Conservation (phyloP, 2,329 filamentous ascomycete species). For the Paraphoma chrysanthemicola region DNA sequence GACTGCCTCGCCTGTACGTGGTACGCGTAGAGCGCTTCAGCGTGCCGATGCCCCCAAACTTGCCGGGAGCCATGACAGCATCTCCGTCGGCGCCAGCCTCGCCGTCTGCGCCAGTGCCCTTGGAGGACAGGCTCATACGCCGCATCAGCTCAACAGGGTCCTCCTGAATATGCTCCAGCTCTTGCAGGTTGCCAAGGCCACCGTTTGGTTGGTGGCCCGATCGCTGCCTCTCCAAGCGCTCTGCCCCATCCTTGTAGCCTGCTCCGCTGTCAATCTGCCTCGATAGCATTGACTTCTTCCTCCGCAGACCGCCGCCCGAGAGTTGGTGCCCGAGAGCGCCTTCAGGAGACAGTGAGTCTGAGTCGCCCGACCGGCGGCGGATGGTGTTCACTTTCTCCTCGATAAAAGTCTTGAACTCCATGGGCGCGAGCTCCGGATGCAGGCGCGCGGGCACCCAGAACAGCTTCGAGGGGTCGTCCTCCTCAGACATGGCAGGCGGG, state of each 20-base stretch:
- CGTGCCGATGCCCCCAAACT: slow-evolving; percentile 75
- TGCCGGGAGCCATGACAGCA: slow-evolving; percentile 82
- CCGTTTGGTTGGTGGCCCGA: slow-evolving; percentile 63
- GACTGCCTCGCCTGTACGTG: slow-evolving; percentile 86
- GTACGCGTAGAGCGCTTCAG: slow-evolving; percentile 90
- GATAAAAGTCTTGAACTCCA: slow-evolving; percentile 95
- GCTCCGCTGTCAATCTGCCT: slow-evolving; percentile 82
- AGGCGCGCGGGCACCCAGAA: slow-evolving; percentile 96
- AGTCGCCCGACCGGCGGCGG: slow-evolving; percentile 76
- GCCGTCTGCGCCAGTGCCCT: slow-evolving; percentile 49
- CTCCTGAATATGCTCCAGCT: slow-evolving; percentile 81
- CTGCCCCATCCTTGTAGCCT: slow-evolving; percentile 83
- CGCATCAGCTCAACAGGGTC: slow-evolving; percentile 77
- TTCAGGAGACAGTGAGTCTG: slow-evolving; percentile 67
- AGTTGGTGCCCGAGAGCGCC: slow-evolving; percentile 60
- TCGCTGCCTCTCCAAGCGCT: slow-evolving; percentile 75
- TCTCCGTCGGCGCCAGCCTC: slow-evolving; percentile 57
- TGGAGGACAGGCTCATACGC: slow-evolving; percentile 66
- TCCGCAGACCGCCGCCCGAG: slow-evolving; percentile 68
- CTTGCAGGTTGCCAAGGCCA: slow-evolving; percentile 63
- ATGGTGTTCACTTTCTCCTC: slow-evolving; percentile 93
- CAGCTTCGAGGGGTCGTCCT: slow-evolving; percentile 84
- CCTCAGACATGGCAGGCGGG: slow-evolving; percentile 71
- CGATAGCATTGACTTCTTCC: slow-evolving; percentile 96
- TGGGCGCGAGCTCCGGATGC: slow-evolving; percentile 92